These are phyloP conservation scores for Daldinia loculata DNA, from an alignment of 495 filamentous ascomycete species.

Conservation along the genomic window DNA sequence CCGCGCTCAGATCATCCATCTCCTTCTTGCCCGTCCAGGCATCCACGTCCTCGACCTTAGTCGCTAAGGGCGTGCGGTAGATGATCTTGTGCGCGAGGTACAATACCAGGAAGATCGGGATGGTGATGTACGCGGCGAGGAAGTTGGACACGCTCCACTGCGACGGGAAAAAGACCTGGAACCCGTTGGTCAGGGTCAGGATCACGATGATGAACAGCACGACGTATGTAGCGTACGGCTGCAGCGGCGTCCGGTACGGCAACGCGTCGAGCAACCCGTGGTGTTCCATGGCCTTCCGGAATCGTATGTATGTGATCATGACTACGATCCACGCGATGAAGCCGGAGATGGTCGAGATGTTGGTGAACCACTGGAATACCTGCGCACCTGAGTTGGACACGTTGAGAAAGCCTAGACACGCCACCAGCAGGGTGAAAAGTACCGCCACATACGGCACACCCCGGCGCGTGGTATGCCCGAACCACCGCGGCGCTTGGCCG, in stretches of 20 bases:
- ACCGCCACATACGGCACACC: conserved; percentile 73
- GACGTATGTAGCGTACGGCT: conserved; percentile 55
- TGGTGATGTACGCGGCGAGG: conserved; percentile 59
- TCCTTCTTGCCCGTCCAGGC: conserved; percentile 59
- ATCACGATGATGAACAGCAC: conserved; percentile 50
- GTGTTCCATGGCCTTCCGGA: conserved; percentile 53
- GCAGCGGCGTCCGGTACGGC: conserved; percentile 51
- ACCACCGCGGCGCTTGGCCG: conserved; percentile 68
- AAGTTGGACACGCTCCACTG: conserved; percentile 52
- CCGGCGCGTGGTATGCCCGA: conserved; percentile 60
- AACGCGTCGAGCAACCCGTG: conserved; percentile 50
- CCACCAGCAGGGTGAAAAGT: conserved; percentile 60
- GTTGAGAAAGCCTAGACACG: conserved; percentile 70
- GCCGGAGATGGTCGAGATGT: conserved; percentile 59
- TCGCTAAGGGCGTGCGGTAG: conserved; percentile 45
- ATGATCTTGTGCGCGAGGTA: conserved; percentile 55
- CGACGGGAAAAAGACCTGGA: conserved; percentile 53
- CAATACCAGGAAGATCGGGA: conserved; percentile 54
- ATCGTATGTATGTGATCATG: conserved; percentile 58
- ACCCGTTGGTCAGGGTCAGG: conserved; percentile 59
- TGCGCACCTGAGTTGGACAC: conserved; percentile 60
- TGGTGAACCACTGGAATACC: conserved; percentile 69
- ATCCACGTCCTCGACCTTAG: conserved; percentile 51
- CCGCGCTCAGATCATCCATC: conserved; percentile 56
- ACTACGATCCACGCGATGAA: conserved; percentile 62